phyloP scores from a whole-genome alignment of 352 stramenopile genomes.

The Phytophthora syringae region DNA sequence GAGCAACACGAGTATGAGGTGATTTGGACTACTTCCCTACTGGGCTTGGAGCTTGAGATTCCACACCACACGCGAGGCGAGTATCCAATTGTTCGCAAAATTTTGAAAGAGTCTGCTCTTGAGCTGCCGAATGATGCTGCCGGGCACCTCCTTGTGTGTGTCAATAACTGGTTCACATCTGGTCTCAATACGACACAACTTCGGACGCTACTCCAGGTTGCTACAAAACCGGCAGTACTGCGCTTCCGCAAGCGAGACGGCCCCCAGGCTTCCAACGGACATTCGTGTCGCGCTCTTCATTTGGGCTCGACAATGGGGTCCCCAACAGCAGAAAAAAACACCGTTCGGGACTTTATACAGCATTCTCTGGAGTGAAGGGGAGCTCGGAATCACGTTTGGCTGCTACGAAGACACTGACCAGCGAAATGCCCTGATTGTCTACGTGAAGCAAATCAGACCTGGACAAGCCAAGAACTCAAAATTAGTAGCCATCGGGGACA shows the following conservation, averaged over 20 bases:
- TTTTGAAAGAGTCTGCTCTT: conserved; percentile 43
- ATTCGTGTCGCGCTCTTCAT: conserved; percentile 23
- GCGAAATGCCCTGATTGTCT: conserved; percentile 42
- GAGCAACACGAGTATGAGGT: conserved; percentile 39
- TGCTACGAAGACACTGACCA: conserved; percentile 46
- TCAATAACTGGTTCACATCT: conserved; percentile 42
- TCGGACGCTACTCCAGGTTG: conserved; percentile 37
- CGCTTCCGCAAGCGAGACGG: conserved; percentile 35
- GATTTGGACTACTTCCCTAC: conserved; percentile 28
- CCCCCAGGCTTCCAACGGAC: conserved; percentile 24
- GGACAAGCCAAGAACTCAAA: conserved; percentile 42
- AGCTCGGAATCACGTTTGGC: conserved; percentile 53
- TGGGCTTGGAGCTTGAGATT: conserved; percentile 42
- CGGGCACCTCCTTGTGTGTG: conserved; percentile 43
- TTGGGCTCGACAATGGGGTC: conserved; percentile 16
- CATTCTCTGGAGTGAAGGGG: conserved; percentile 45
- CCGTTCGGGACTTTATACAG: conserved; percentile 37
- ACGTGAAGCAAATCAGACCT: conserved; percentile 46
- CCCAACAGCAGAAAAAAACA: neutral
- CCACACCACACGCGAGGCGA: conserved; percentile 6
- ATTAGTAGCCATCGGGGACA: conserved; percentile 47
- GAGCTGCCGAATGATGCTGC: conserved; percentile 38
- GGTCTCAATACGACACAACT: conserved; percentile 35
- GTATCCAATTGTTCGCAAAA: conserved; percentile 37
- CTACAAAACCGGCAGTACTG: conserved; percentile 45